Evolutionary conservation across 805 yeast genomes (phyloP).

Genomic region (Cyberlindnera veronae): DNA sequence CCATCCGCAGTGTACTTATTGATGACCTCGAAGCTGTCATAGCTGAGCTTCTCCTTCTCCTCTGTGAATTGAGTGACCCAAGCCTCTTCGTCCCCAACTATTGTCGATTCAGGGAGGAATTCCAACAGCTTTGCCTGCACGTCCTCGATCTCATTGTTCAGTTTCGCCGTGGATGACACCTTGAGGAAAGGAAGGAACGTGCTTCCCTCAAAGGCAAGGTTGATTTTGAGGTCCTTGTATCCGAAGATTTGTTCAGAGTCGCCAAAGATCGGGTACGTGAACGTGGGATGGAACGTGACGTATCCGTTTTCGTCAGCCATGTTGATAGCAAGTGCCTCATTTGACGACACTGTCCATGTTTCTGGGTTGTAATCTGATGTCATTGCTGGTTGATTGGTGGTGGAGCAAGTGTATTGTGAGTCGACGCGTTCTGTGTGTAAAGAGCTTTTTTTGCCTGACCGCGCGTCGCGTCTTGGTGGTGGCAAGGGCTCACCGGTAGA

Average conservation of each 20-base stretch:
- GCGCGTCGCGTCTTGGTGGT: no score
- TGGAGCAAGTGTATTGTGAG: background rate
- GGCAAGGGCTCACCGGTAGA: no score
- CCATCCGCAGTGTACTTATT: conserved; percentile 33
- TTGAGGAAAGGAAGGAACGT: conserved; percentile 73
- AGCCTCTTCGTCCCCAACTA: conserved; percentile 56
- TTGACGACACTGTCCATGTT: conserved; percentile 72
- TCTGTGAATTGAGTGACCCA: conserved; percentile 60
- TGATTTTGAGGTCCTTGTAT: conserved; percentile 63
- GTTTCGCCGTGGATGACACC: conserved; percentile 50
- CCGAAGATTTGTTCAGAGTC: conserved; percentile 89
- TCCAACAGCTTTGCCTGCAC: conserved; percentile 51
- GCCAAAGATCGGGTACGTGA: conserved; percentile 93
- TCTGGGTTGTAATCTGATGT: conserved; percentile 56
- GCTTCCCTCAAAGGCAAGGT: conserved; percentile 66
- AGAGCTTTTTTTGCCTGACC: no score
- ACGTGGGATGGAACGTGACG: conserved; percentile 66
- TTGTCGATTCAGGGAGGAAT: conserved; percentile 58
- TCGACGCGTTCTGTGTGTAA: no score
- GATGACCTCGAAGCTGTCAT: conserved; percentile 34
- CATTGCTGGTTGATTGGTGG: conserved; percentile 16
- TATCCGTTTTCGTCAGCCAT: conserved; percentile 57
- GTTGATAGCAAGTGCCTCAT: conserved; percentile 59
- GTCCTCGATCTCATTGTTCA: conserved; percentile 55
- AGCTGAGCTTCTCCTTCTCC: conserved; percentile 41